Conservation (phyloP, 2,329 filamentous ascomycete species). For the Trichothecium sympodiale region DNA sequence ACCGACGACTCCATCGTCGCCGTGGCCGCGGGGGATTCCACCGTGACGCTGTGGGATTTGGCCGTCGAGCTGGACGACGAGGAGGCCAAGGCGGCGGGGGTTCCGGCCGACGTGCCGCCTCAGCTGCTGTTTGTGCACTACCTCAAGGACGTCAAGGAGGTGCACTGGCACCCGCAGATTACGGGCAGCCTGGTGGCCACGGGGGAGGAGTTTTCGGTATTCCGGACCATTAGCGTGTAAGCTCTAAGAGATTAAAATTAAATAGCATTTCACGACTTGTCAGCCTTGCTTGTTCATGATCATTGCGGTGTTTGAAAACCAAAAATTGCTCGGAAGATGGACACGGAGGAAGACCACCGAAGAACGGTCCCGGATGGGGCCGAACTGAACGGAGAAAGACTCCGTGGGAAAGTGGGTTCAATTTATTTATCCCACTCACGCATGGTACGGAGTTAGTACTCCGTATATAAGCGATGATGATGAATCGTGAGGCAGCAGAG, state of each 20-base stretch:
- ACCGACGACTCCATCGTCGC: constrained; percentile 93
- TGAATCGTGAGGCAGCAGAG: too few relatives aligned
- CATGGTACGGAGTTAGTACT: too few relatives aligned
- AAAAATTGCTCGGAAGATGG: too few relatives aligned
- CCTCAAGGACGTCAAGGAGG: constrained; percentile 86
- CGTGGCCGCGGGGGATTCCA: constrained; percentile 86
- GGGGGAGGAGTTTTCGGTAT: constrained; percentile 78
- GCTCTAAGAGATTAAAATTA: not conserved
- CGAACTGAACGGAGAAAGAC: too few relatives aligned
- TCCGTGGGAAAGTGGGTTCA: too few relatives aligned
- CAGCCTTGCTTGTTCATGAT: too few relatives aligned
- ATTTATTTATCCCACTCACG: too few relatives aligned
- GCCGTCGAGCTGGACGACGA: constrained; percentile 95
- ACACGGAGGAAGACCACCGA: too few relatives aligned
- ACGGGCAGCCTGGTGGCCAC: constrained; percentile 82
- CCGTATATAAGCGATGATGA: too few relatives aligned
- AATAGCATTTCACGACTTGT: too few relatives aligned
- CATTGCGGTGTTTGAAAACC: too few relatives aligned
- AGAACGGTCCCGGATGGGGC: too few relatives aligned
- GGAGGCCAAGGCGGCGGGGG: constrained; percentile 76
- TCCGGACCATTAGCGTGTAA: constrained; percentile 74
- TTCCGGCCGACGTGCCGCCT: constrained; percentile 73
- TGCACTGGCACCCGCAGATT: constrained; percentile 97
- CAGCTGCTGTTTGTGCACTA: constrained; percentile 96
- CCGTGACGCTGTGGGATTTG: constrained; percentile 91